Conservation (phyloP, 2,329 filamentous ascomycete genomes). For the Exophiala spinifera region DNA sequence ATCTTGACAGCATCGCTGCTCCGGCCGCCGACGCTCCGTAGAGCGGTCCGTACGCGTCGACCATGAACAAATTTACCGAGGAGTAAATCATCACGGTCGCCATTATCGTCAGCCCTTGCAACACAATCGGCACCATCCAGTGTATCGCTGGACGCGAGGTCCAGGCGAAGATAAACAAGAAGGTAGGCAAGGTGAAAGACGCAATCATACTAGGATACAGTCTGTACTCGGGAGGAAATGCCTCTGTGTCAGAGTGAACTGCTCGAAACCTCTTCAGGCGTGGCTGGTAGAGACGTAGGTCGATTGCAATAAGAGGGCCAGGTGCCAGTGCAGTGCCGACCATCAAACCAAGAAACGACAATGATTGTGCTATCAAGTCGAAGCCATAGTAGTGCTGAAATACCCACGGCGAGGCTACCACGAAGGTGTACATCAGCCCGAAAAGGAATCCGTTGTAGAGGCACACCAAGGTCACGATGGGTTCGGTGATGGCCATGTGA, state of each 20-base stretch:
- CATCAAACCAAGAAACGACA: conserved; percentile 28
- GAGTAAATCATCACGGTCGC: conserved; percentile 36
- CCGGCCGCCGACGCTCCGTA: conserved; percentile 39
- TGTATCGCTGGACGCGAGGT: conserved; percentile 42
- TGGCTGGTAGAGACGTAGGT: conserved; percentile 41
- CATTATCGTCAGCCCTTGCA: conserved; percentile 31
- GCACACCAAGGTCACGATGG: conserved; percentile 66
- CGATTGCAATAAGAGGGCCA: conserved; percentile 21
- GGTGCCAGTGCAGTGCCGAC: conserved; percentile 20
- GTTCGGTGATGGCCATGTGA: conserved; percentile 64
- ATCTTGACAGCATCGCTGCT: conserved; percentile 31
- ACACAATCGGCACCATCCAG: conserved; percentile 33
- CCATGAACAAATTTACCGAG: conserved; percentile 39
- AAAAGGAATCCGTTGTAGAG: conserved; percentile 75
- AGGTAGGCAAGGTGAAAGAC: conserved; percentile 42
- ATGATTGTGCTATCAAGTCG: conserved; percentile 16
- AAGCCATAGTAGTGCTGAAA: conserved; percentile 47
- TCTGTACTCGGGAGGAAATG: conserved; percentile 28
- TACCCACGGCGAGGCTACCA: conserved; percentile 79
- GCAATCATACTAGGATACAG: conserved; percentile 32
- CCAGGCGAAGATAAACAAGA: conserved; percentile 70
- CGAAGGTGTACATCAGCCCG: conserved; percentile 75
- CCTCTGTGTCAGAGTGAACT: conserved; percentile 1
- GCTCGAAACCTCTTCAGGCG: conserved; percentile 35
- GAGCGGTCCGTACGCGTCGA: conserved; percentile 40